Evolutionary conservation across 2,329 filamentous ascomycete species (phyloP), one percentile per base, ranked within the genome.

Genomic region (Fusarium sp.): DNA sequence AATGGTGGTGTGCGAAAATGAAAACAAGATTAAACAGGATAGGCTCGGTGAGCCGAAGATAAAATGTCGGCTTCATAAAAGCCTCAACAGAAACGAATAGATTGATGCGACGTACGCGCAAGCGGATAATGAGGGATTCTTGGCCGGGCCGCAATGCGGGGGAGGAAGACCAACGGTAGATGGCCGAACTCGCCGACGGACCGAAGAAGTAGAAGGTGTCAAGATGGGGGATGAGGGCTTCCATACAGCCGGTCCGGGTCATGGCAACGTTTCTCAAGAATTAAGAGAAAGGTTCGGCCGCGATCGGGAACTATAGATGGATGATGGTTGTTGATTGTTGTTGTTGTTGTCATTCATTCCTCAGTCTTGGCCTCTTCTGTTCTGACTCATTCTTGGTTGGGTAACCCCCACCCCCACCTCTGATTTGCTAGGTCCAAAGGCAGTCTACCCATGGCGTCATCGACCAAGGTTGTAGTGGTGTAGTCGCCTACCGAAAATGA

Each of bases 371-470:
- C 49, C 44, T 29, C 32, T 46, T 58, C 38, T 72, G 56, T 46
- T 66, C 53, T 71, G 64, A 72, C 64, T 71, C 68, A 72, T 66
- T 69, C 52, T 70, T 53, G 44, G 38, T 58, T 59, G 65, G 47
- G 29, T 60, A 63, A 49, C 53, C 59, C 63, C 59, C 49, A 64
- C 52, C 66, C 64, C 63, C 68, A 71, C 62, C 56, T 63, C 18
- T 56, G 38, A 63, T 57, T 63, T 66, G 67, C 53, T 59, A 34
- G 67, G 63, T 32, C 38, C 34, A 38, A 18, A 50, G 59, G 68
- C 66, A 51, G 58, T 51, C 58, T 57, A 50, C 34, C 43, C 56
- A 72, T 71, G 69, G 66, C 69, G 69, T 71, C 69, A 71, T 71
- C 51, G 69, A 70, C 55, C 47, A 54, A 57, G 61, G 47, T 42